Conservation (phyloP, 2,329 filamentous ascomycete species). For the Clarireedia hainanense region DNA sequence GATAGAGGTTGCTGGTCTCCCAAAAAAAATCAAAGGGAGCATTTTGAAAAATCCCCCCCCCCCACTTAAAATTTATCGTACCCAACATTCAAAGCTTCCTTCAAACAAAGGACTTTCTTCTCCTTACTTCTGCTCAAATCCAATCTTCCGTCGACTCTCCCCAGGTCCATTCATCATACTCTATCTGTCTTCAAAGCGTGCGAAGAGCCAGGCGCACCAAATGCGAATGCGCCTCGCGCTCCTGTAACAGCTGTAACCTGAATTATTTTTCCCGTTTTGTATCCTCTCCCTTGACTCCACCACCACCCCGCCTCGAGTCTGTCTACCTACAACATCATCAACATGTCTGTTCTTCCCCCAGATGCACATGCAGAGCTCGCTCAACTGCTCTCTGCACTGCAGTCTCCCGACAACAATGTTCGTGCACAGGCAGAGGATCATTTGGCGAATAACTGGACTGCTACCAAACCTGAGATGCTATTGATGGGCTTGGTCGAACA, state of each 20-base stretch:
- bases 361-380: constrained; percentile 79
- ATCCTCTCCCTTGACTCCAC: neutral
- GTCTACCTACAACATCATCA: constrained; percentile 3
- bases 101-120: too few relatives aligned
- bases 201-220: too few relatives aligned
- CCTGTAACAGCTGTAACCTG: neutral
- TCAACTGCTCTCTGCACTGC: constrained; percentile 80
- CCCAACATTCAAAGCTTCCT: too few relatives aligned
- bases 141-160: too few relatives aligned
- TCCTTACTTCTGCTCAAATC: too few relatives aligned
- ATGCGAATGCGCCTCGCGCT: constrained; percentile 5
- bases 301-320: neutral
- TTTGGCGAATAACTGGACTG: constrained; percentile 84
- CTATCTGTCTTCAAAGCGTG: too few relatives aligned
- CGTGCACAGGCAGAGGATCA: constrained; percentile 85
- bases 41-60: too few relatives aligned
- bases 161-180: too few relatives aligned
- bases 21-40: neutral
- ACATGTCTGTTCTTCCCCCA: constrained; percentile 78
- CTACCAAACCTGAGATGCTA: constrained; percentile 72
- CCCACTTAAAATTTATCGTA: too few relatives aligned
- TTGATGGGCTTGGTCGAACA: constrained; percentile 94
- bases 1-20: too few relatives aligned
- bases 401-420: constrained; percentile 80
- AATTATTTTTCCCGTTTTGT: neutral